These are phyloP conservation scores for Amylocystis lapponica DNA, from an alignment of 768 basidiomycete genomes.

Conservation along the genomic window DNA sequence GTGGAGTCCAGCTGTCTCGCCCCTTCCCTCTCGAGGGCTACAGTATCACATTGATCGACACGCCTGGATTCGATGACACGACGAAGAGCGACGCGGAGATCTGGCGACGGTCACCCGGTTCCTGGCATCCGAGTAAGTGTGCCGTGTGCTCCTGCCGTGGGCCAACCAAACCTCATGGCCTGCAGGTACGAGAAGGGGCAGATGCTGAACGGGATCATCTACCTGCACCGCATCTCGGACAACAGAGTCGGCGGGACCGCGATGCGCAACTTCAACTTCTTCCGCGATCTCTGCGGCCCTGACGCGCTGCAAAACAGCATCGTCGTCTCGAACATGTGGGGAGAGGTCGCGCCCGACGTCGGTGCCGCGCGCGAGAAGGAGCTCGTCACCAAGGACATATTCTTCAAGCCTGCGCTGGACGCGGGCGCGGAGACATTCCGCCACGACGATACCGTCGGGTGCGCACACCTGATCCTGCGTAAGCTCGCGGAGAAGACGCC, in stretches of 20 bases:
- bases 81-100: slow-evolving; percentile 17
- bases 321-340: slow-evolving; percentile 28
- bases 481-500: background rate
- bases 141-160: too few species aligned
- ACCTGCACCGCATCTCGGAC: slow-evolving; percentile 23
- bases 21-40: slow-evolving; percentile 40
- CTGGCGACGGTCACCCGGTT: slow-evolving; percentile 9
- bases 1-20: slow-evolving; percentile 35
- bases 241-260: slow-evolving; percentile 18
- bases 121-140: slow-evolving; percentile 8
- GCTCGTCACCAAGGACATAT: background rate
- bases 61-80: slow-evolving; percentile 57
- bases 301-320: slow-evolving; percentile 20
- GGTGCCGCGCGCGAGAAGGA: slow-evolving; percentile 13
- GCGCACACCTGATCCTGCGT: background rate
- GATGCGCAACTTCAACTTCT: slow-evolving; percentile 18
- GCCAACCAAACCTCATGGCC: slow-evolving; percentile 10
- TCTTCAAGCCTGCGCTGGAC: background rate
- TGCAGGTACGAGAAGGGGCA: slow-evolving; percentile 12
- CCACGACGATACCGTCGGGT: background rate
- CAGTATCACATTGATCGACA: slow-evolving; percentile 45
- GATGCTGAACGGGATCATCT: slow-evolving; percentile 19
- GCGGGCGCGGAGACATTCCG: background rate
- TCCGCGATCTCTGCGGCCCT: slow-evolving; percentile 21
- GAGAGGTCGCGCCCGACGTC: slow-evolving; percentile 5